Conservation (phyloP, 1,284 basidiomycete species). For the Pseudozyma flocculosa region DNA sequence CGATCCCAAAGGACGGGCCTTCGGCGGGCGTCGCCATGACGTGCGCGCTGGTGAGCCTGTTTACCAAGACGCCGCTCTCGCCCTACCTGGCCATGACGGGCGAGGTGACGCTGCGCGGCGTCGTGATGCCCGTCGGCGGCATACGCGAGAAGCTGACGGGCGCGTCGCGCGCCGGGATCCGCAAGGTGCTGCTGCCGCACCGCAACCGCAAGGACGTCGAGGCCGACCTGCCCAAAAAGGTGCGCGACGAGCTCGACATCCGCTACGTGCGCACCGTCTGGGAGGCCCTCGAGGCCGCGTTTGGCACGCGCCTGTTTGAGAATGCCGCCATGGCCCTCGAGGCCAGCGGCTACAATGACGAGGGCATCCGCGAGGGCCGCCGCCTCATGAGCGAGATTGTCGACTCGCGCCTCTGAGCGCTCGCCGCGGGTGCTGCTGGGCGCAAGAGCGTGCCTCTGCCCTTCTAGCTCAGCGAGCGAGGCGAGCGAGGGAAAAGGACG, state of each 20-base stretch:
- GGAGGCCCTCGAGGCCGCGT: conserved; percentile 73
- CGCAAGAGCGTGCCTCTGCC: no score
- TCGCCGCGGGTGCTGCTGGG: no score
- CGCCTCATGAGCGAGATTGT: conserved; percentile 39
- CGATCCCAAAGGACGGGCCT: conserved; percentile 87
- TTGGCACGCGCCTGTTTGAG: conserved; percentile 43
- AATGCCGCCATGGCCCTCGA: conserved; percentile 36
- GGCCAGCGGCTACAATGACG: conserved; percentile 28
- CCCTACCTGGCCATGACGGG: conserved; percentile 55
- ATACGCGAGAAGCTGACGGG: conserved; percentile 56
- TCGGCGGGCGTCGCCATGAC: conserved; percentile 80
- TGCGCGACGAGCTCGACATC: conserved; percentile 73
- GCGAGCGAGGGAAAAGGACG: no score
- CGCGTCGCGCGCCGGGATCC: conserved; percentile 72
- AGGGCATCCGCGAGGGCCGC: conserved; percentile 42
- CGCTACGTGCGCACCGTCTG: conserved; percentile 75
- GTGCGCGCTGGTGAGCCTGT: conserved; percentile 77
- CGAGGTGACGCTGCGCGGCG: conserved; percentile 52
- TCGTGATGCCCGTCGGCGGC: conserved; percentile 54
- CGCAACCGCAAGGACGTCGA: conserved; percentile 82
- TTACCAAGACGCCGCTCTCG: conserved; percentile 68
- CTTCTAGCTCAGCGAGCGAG: no score
- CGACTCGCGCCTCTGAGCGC: conserved; percentile 18
- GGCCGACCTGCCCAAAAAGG: conserved; percentile 73
- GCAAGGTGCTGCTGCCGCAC: conserved; percentile 76